Base-by-base conservation (phyloP, 2,329 filamentous ascomycete species). In the Ceratocystis lukuohia region DNA sequence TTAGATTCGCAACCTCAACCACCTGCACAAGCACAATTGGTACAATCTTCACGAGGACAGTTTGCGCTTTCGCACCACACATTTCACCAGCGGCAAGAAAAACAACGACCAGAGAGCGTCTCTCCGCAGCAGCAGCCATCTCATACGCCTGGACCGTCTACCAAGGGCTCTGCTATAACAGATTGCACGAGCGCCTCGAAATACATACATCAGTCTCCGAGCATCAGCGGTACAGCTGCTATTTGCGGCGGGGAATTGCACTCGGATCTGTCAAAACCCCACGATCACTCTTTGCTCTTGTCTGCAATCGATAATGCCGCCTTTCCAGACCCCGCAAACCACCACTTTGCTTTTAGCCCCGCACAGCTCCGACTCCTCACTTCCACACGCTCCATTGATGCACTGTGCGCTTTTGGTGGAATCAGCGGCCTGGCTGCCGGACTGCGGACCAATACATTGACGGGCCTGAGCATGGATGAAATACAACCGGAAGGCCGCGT, bases 261-360 rank as follows among this genome's bases (percentile, higher is more conserved):
- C 3, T 12, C 37, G 8, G 37, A 12, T 41, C 10, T 12, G 10
- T 41, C 37, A 53, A 25, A 59, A 17, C n/a, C 53, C 8, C 53
- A 33, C 53, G n/a, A 30, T 45, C 53, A 61, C 33, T 53, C 50
- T n/a, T 30, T 33, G 7, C 62, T 66, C 62, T 41, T 65, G 25
- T 20, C 66, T 10, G 62, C 64, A 17, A 37, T 67, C 25, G 37
- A 59, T 22, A 41, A 63, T 25, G 68, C 64, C 15, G 68, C 62
- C n/a, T 64, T 67, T 57, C 56, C 65, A 20, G n/a, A 30, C 56
- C 44, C 62, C 62, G 25, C 37, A 22, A 53, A 50, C 66, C 82
- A 80, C 70, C 77, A 75, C 5, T 84, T 84, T 68, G 81, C 80
- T 12, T 84, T 83, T 67, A 77, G 79, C 0, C 79, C 81, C 1